These are phyloP conservation scores for Leishmania braziliensis DNA, from an alignment of 208 protist genomes.

Conservation along the genomic window DNA sequence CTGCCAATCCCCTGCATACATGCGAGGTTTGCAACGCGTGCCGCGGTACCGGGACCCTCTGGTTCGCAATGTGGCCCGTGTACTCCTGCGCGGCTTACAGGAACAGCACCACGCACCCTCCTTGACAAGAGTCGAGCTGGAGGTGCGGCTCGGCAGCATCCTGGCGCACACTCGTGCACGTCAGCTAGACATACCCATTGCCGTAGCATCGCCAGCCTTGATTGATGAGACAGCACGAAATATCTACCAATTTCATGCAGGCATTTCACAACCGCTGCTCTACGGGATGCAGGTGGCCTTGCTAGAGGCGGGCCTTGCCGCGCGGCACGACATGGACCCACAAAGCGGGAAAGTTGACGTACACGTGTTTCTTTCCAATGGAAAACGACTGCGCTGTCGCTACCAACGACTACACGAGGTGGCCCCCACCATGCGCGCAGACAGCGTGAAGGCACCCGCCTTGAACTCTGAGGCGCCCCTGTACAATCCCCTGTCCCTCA, in stretches of 20 bases:
- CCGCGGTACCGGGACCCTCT: constrained; percentile 61
- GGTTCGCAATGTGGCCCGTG: constrained; percentile 28
- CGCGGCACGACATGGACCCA: neutral
- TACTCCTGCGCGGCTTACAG: constrained; percentile 45
- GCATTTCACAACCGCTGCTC: neutral
- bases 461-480: neutral
- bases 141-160: constrained; percentile 59
- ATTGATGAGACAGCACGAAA: constrained; percentile 23
- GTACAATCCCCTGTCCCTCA: constrained; percentile 13
- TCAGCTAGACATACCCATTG: constrained; percentile 35
- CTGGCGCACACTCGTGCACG: constrained; percentile 22
- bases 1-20: neutral
- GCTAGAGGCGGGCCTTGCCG: constrained; percentile 4
- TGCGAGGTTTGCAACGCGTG: constrained; percentile 11
- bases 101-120: constrained; percentile 37
- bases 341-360: neutral
- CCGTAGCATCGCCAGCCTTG: constrained; percentile 39
- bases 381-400: constrained; percentile 2
- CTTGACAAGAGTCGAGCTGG: constrained; percentile 46
- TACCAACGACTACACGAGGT: neutral
- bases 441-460: neutral
- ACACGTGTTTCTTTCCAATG: constrained; percentile 5
- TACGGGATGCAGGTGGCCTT: constrained; percentile 22
- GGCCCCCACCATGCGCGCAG: neutral
- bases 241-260: constrained; percentile 29